These are phyloP conservation scores for Gossypium ekmanianum DNA, from an alignment of 345 rosid genomes.

Conservation along the genomic window DNA sequence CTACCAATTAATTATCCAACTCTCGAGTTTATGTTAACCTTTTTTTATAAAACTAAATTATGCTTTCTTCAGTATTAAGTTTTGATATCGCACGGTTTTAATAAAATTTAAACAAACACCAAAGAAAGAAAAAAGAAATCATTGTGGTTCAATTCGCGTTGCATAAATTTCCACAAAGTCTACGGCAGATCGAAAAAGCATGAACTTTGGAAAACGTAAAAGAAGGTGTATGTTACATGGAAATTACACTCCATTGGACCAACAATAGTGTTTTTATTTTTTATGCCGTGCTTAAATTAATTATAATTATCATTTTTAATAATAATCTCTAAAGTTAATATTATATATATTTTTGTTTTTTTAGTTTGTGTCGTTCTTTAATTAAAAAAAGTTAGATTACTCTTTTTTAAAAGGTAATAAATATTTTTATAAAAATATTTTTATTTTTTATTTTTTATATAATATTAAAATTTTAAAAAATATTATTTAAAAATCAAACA, in stretches of 20 bases:
- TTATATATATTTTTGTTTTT: too few relatives aligned
- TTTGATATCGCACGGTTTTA: neutral
- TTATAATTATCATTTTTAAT: too few relatives aligned
- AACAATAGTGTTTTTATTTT: too few relatives aligned
- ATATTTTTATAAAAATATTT: too few relatives aligned
- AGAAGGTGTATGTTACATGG: neutral
- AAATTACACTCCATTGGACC: slow-evolving; percentile 4
- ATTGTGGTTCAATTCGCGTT: neutral
- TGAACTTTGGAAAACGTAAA: neutral
- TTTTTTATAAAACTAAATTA: neutral
- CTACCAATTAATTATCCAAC: neutral
- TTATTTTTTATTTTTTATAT: too few relatives aligned
- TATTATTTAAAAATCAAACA: too few relatives aligned
- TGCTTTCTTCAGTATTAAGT: neutral
- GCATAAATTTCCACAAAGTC: neutral
- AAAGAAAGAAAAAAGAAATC: neutral
- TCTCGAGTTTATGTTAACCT: neutral
- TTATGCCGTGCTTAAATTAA: too few relatives aligned
- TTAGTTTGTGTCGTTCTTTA: fast-evolving
- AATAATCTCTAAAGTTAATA: too few relatives aligned
- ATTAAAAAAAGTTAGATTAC: too few relatives aligned
- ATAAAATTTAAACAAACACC: neutral
- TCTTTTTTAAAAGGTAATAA: too few relatives aligned
- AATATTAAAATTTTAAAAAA: too few relatives aligned
- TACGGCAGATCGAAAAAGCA: neutral